phyloP scores from a whole-genome alignment of 202 grass and related monocot genomes.

The Saccharum hybrid region DNA sequence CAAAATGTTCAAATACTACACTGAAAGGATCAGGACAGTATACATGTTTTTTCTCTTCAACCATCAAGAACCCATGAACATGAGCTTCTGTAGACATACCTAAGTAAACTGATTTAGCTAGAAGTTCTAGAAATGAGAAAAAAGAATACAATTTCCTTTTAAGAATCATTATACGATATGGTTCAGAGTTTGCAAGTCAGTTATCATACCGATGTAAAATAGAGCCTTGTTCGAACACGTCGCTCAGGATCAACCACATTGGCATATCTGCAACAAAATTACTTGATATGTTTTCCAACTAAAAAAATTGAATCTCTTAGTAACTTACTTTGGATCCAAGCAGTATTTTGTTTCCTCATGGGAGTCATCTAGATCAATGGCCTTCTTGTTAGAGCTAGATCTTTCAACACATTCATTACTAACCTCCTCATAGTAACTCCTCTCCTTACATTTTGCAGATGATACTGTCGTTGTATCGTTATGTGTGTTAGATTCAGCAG shows the following conservation, averaged over 20 bases:
- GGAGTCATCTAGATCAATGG: constrained; percentile 60
- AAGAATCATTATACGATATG: background rate
- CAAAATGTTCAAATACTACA: constrained; percentile 6
- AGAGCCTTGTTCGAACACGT: constrained; percentile 96
- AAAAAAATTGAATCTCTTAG: constrained; percentile 29
- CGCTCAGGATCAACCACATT: constrained; percentile 92
- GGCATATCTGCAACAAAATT: constrained; percentile 74
- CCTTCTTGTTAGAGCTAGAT: constrained; percentile 59
- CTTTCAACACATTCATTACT: constrained; percentile 59
- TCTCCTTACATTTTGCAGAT: constrained; percentile 55
- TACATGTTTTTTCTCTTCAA: background rate
- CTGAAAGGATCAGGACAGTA: background rate
- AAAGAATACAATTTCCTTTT: background rate
- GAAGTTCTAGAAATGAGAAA: background rate
- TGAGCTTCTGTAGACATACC: background rate
- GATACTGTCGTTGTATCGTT: constrained; percentile 52
- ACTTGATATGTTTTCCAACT: constrained; percentile 41
- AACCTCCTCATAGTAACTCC: constrained; percentile 46
- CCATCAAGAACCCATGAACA: background rate
- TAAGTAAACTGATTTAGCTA: background rate
- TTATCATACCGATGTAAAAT: constrained; percentile 89
- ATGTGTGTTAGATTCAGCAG: constrained; percentile 62
- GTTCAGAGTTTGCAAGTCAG: constrained; percentile 41
- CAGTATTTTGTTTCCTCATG: constrained; percentile 97
- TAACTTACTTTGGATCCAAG: constrained; percentile 87